Evolutionary conservation across 2,329 filamentous ascomycete genomes (phyloP), one percentile per base, ranked within the genome.

Genomic region (Tothia fuscella): DNA sequence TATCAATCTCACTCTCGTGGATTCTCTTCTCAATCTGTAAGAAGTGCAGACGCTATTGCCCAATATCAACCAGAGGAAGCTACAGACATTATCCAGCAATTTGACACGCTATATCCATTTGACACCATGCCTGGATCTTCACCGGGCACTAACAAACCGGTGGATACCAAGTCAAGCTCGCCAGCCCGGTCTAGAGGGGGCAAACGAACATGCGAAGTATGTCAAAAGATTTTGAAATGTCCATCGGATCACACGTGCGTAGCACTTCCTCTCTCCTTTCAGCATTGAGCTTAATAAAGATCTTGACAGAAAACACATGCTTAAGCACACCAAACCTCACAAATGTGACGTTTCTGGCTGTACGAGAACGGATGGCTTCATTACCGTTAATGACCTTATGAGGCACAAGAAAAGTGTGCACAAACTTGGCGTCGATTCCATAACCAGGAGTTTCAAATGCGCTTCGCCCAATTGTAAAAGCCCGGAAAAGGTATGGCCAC

Each of bases 331-430:
- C 1, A 87, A 81, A 49, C 74, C 77, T 0, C 76, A 71, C 55
- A 70, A 61, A 44, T 94, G 87, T 53, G 53, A 67, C 3, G 59
- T 74, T 19, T 48, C 56, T 1, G 63, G 63, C 4, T 93, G 86
- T 56, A 49, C 53, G 20, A 68, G 77, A 10, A 49, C 46, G 14
- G 67, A 74, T 47, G 85, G 84, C 0, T 94, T 93, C 52, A 78
- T 80, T 14, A 93, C 85, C 0, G 59, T 65, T 14, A 93, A 93
- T 55, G 88, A 94, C 51, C 73, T 89, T 10, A 73, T 80, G n/a
- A 71, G 88, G 40, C 88, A 94, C 56, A 76, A 72, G 50, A 77
- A 75, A 53, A 82, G 78, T 46, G 77, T 82, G 5, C 87, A 94
- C 55, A 64, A 61, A 19, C 62, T 69, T 39, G 62, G 51, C 29